Base-by-base conservation (phyloP, 2,329 filamentous ascomycete species). In the Penicillium palitans region DNA sequence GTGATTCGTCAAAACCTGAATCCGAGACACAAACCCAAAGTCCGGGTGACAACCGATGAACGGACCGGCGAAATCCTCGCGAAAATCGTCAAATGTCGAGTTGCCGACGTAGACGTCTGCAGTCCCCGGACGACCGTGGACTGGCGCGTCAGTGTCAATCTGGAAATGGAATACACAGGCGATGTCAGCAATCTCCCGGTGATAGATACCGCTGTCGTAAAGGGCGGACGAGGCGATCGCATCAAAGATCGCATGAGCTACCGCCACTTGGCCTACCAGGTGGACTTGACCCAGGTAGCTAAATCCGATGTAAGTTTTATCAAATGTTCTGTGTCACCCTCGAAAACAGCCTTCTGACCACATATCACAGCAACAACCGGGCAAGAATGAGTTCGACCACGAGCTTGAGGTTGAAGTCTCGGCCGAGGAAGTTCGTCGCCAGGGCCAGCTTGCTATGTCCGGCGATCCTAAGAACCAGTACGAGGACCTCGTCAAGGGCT, bases 191-290 rank as follows among this genome's bases (percentile, higher is more conserved):
- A 79, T 24, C 74, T 87, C 3, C 72, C 78, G 0, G 74, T 80
- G 9, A 80, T 81, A 25, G 74, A 74, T 39, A 67, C 68, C 13
- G 50, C 55, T 6, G 48, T 52, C 6, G 63, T 63, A 5, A 65
- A 68, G 10, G 78, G 77, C 4, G 72, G 72, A 37, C 77, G 74
- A 45, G 76, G 67, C 15, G 87, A 91, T 68, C 86, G 93, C 7
- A 87, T 86, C 66, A 99, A 99, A 75, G 93, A 99, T 74, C 86
- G 95, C 19, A 80, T 99, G 72, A 96, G 90, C 71, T 99, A 99
- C 76, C 87, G 83, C 10, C 96, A 98, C 72, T 83, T 92, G 41
- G 87, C 86, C 54, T 97, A 96, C 72, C 90, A 95, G 72, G 84
- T 99, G 66, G 95, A 99, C 75, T 80, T 99, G 51, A 99, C 95